These are phyloP conservation scores for Achaetomium macrosporum DNA, from an alignment of 2,329 filamentous ascomycete genomes.

Conservation along the genomic window DNA sequence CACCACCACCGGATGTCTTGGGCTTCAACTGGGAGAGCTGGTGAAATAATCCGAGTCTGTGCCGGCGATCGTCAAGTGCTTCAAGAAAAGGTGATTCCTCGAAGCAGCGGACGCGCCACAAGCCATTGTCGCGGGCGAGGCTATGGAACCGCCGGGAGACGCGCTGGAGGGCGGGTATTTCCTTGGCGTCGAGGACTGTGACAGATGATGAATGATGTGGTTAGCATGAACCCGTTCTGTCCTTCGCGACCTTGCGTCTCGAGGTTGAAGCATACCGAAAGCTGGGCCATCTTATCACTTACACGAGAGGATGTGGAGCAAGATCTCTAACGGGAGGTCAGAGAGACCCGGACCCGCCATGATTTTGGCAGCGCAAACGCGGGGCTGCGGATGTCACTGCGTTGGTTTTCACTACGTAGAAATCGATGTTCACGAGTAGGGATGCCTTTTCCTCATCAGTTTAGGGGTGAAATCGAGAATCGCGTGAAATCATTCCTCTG, in stretches of 20 bases:
- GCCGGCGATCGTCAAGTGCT: conserved; percentile 49
- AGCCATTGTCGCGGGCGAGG: conserved; percentile 64
- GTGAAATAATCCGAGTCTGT: conserved; percentile 33
- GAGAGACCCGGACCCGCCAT: conserved; percentile 35
- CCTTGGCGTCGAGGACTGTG: conserved; percentile 55
- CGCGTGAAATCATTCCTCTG: too few species aligned
- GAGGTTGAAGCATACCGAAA: too few species aligned
- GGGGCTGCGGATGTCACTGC: too few species aligned
- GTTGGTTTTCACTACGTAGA: too few species aligned
- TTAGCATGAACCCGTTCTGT: not conserved
- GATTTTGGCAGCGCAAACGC: not conserved
- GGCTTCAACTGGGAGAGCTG: not conserved
- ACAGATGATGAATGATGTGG: not conserved
- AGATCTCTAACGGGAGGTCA: conserved; percentile 57
- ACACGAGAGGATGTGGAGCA: conserved; percentile 59
- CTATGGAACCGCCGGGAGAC: conserved; percentile 61
- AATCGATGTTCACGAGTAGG: too few species aligned
- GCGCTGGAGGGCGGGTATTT: conserved; percentile 63
- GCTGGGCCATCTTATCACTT: conserved; percentile 28
- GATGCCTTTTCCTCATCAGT: too few species aligned
- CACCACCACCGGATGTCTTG: not conserved
- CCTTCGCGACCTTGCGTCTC: not conserved
- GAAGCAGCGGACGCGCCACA: conserved; percentile 76
- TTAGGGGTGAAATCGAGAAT: too few species aligned
- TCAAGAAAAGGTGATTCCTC: conserved; percentile 61